phyloP scores from a whole-genome alignment of 2,329 filamentous ascomycete species.

The Clarireedia monteithiana region DNA sequence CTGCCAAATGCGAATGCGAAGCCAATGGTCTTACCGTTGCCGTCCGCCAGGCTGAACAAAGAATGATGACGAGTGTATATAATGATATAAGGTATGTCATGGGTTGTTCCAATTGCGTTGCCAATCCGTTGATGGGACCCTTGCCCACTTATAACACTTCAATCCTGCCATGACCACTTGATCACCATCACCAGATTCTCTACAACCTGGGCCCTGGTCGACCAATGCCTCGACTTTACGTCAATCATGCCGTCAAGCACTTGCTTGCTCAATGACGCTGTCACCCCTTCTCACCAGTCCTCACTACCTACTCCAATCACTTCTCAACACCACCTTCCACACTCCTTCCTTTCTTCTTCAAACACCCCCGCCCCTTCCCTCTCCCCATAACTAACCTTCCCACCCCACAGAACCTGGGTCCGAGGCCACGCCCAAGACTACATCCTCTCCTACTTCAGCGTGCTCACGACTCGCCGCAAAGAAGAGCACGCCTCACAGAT shows the following conservation, averaged over 20 bases:
- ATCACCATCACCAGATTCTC: no score
- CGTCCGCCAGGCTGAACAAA: constrained; percentile 53
- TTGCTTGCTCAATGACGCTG: no score
- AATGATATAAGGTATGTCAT: constrained; percentile 52
- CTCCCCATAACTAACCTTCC: neutral
- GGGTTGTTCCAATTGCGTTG: no score
- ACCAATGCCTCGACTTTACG: no score
- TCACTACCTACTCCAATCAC: no score
- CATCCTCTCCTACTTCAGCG: constrained; percentile 56
- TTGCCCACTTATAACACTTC: no score
- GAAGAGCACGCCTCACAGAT: constrained; percentile 47
- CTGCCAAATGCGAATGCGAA: constrained; percentile 55
- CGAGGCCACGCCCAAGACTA: constrained; percentile 59
- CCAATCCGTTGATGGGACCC: no score
- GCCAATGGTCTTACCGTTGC: constrained; percentile 56
- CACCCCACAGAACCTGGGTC: constrained; percentile 49
- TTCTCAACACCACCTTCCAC: neutral
- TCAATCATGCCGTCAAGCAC: no score
- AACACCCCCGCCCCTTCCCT: neutral
- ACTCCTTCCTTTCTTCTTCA: neutral
- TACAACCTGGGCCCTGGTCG: no score
- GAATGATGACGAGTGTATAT: constrained; percentile 56
- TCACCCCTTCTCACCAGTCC: constrained; percentile 1
- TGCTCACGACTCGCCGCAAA: constrained; percentile 54
- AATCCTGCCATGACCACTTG: no score